A percentile compares a stretch with the other conserved stretches of the same genome.
phyloP scores from a whole-genome alignment of 768 basidiomycete genomes.

The Lactifluus echinatus region DNA sequence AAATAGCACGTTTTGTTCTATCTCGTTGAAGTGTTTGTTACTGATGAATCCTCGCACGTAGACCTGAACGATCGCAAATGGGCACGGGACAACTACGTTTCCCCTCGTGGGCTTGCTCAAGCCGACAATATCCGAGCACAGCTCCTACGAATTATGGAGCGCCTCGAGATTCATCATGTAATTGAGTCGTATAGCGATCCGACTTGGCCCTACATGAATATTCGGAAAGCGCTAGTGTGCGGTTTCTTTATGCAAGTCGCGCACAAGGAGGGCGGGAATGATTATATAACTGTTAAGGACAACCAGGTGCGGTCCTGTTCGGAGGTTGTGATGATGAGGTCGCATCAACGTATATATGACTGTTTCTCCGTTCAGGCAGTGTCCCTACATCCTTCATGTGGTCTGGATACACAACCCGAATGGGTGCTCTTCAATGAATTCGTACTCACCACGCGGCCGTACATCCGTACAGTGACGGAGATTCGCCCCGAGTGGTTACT shows the following conservation, averaged over 20 bases:
- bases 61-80: slow-evolving; percentile 63
- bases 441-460: slow-evolving; percentile 80
- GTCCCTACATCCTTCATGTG: slow-evolving; percentile 80
- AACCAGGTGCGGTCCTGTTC: slow-evolving; percentile 55
- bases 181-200: slow-evolving; percentile 53
- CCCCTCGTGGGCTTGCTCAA: slow-evolving; percentile 71
- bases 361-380: slow-evolving; percentile 40
- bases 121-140: slow-evolving; percentile 93
- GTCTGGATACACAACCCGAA: slow-evolving; percentile 78
- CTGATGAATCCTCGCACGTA: background rate
- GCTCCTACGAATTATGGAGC: slow-evolving; percentile 86
- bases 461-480: slow-evolving; percentile 88
- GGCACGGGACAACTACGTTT: slow-evolving; percentile 88
- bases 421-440: slow-evolving; percentile 96
- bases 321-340: too few species aligned
- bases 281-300: slow-evolving; percentile 90
- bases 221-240: slow-evolving; percentile 77
- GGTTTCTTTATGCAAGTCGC: slow-evolving; percentile 99
- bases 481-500: slow-evolving; percentile 78
- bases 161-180: slow-evolving; percentile 69
- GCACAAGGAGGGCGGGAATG: slow-evolving; percentile 85
- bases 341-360: background rate
- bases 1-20: slow-evolving; percentile 44
- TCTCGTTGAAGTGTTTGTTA: background rate
- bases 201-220: slow-evolving; percentile 46